These are phyloP conservation scores for Scolecobasidium constrictum DNA, from an alignment of 2,329 filamentous ascomycete species.

Conservation along the genomic window DNA sequence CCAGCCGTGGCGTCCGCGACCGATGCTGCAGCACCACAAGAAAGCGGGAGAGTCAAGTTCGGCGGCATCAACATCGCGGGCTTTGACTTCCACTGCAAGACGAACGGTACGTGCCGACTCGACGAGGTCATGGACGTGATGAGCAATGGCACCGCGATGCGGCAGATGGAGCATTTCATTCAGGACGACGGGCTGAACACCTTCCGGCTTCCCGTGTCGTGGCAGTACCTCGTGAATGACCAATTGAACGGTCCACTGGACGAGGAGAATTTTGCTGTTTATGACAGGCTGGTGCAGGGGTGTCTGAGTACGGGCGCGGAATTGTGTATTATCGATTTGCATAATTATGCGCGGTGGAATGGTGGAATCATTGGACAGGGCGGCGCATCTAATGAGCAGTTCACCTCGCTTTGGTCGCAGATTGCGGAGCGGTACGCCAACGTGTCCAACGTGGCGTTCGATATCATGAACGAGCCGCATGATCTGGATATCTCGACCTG, in stretches of 20 bases:
- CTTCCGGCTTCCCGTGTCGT: conserved; percentile 46
- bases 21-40: too few species aligned
- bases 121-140: conserved; percentile 17
- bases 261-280: conserved; percentile 36
- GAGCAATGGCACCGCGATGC: conserved; percentile 25
- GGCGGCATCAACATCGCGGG: conserved; percentile 35
- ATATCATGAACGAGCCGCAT: conserved; percentile 60
- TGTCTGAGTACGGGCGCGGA: conserved; percentile 46
- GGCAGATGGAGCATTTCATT: conserved; percentile 47
- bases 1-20: too few species aligned
- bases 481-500: conserved; percentile 44
- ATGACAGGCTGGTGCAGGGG: conserved; percentile 44
- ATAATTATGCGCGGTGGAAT: conserved; percentile 45
- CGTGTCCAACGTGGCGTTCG: conserved; percentile 47
- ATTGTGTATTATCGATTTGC: conserved; percentile 46
- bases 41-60: conserved; percentile 15
- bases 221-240: conserved; percentile 50
- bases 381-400: conserved; percentile 48
- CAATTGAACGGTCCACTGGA: conserved; percentile 41
- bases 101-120: conserved; percentile 15
- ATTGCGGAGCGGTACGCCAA: conserved; percentile 46
- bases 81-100: conserved; percentile 37
- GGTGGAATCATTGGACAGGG: conserved; percentile 54
- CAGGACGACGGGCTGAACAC: conserved; percentile 43
- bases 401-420: conserved; percentile 46